Percentiles rank a stretch among this genome's conserved stretches.
Conservation (phyloP, 805 yeast species). For the Pichia cabralensis region DNA sequence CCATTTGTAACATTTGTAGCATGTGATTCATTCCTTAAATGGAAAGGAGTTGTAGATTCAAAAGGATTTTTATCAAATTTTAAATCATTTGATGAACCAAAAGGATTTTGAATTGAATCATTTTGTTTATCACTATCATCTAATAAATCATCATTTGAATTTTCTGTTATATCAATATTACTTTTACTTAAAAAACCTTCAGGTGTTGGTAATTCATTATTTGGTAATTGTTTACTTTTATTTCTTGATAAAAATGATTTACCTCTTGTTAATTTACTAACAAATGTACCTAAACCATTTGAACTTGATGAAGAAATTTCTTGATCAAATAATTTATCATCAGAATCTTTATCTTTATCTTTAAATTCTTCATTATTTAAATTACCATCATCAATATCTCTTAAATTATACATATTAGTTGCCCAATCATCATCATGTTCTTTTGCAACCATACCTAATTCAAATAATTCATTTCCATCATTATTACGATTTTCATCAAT, state of each 20-base stretch:
- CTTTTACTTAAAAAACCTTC: no score
- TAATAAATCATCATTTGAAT: background rate
- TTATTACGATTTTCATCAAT: background rate
- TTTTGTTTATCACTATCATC: background rate
- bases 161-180: background rate
- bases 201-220: background rate
- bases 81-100: no score
- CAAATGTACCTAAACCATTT: constrained; percentile 21
- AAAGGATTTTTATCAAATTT: constrained; percentile 3
- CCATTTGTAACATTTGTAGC: constrained; percentile 1
- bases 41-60: constrained; percentile 1
- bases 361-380: background rate
- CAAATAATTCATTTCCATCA: constrained; percentile 43
- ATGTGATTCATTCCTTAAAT: constrained; percentile 3
- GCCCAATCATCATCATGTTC: constrained; percentile 75
- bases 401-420: constrained; percentile 45
- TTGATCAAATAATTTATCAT: background rate
- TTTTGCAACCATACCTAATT: constrained; percentile 73
- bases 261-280: constrained; percentile 34
- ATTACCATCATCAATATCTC: constrained; percentile 17
- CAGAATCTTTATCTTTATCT: background rate
- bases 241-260: constrained; percentile 26
- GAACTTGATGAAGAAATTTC: background rate
- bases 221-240: constrained; percentile 6
- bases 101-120: constrained; percentile 3